phyloP scores from a whole-genome alignment of 2,329 filamentous ascomycete genomes.

The Cercospora sesami region DNA sequence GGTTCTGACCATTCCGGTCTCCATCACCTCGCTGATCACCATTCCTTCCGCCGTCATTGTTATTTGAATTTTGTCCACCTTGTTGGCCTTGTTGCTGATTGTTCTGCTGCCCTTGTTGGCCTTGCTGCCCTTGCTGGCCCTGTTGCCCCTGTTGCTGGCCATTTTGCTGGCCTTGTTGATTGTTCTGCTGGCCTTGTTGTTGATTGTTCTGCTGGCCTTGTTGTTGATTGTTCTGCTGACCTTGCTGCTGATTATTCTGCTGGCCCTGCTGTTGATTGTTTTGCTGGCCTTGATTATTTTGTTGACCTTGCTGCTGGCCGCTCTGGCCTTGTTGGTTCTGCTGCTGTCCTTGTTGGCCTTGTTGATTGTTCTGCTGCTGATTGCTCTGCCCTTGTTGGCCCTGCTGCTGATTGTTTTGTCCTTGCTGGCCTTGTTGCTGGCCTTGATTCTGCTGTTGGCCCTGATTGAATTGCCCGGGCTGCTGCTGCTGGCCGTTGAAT shows the following conservation, averaged over 20 bases:
- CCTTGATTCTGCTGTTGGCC: slow-evolving; percentile 1
- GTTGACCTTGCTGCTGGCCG: slow-evolving; percentile 1
- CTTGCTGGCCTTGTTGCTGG: background rate
- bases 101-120: background rate
- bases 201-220: background rate
- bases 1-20: background rate
- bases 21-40: slow-evolving; percentile 7
- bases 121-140: background rate
- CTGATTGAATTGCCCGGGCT: background rate
- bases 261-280: background rate
- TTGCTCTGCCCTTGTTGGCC: background rate
- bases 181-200: background rate
- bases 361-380: background rate
- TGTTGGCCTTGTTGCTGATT: slow-evolving; percentile 1
- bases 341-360: background rate
- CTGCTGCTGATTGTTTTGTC: background rate
- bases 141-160: background rate
- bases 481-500: background rate
- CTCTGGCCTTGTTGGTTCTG: background rate
- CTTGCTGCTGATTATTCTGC: background rate
- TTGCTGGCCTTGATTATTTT: background rate
- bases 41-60: background rate
- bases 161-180: background rate
- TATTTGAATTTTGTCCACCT: background rate
- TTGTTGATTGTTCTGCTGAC: background rate